These are phyloP conservation scores for Aspergillus sclerotioniger DNA, from an alignment of 495 filamentous ascomycete genomes.

Conservation along the genomic window DNA sequence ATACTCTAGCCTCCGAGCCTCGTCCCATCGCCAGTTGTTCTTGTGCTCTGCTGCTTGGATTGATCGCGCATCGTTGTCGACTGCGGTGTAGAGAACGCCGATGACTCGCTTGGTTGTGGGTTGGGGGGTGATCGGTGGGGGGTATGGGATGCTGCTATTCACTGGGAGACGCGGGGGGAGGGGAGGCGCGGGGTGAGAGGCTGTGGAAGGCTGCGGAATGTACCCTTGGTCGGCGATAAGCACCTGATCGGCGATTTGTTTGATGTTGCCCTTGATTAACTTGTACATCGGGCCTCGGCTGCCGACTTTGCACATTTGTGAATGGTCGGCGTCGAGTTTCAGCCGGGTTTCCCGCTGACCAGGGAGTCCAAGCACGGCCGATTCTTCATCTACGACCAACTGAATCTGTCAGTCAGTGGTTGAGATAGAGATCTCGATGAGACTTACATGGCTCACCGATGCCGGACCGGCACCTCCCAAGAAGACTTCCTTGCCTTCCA, in stretches of 20 bases:
- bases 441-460: slow-evolving; percentile 35
- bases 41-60: slow-evolving; percentile 30
- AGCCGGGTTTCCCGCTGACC: slow-evolving; percentile 39
- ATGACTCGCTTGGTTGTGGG: slow-evolving; percentile 13
- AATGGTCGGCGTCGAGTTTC: slow-evolving; percentile 41
- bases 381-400: slow-evolving; percentile 42
- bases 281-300: slow-evolving; percentile 35
- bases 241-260: slow-evolving; percentile 36
- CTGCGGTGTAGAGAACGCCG: slow-evolving; percentile 22
- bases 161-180: slow-evolving; percentile 33
- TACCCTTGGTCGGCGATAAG: slow-evolving; percentile 35
- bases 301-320: slow-evolving; percentile 40
- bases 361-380: slow-evolving; percentile 36
- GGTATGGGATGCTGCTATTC: slow-evolving; percentile 35
- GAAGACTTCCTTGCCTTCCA: slow-evolving; percentile 42
- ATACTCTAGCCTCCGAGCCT: slow-evolving; percentile 33
- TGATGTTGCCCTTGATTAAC: slow-evolving; percentile 41
- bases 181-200: slow-evolving; percentile 23
- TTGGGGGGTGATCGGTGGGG: slow-evolving; percentile 18
- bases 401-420: slow-evolving; percentile 18
- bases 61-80: slow-evolving; percentile 34
- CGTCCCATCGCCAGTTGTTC: slow-evolving; percentile 32
- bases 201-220: slow-evolving; percentile 26
- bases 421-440: not conserved
- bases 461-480: slow-evolving; percentile 32